Evolutionary conservation across 1,139 yeast genomes (phyloP).

Genomic region (Sugiyamaella grinbergsii): DNA sequence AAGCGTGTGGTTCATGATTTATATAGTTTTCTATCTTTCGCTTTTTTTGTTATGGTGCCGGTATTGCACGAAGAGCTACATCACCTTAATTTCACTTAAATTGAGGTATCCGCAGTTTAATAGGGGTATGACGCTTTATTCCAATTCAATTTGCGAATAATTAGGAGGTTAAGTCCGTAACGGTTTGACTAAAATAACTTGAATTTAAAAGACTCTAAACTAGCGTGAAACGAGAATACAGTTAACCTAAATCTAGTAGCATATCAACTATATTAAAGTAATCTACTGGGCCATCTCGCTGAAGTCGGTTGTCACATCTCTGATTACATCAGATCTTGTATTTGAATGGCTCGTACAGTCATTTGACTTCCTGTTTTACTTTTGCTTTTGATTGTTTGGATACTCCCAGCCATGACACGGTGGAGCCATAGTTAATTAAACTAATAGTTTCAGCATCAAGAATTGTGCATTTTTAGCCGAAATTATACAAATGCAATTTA

Average conservation of each 20-base stretch:
- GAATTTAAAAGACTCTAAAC: not conserved
- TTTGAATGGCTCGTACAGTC: no score
- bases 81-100: constrained; percentile 15
- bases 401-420: not conserved
- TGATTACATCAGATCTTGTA: not conserved
- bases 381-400: no score
- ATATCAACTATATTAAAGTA: no score
- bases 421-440: not conserved
- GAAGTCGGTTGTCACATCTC: no score
- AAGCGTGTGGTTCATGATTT: not conserved
- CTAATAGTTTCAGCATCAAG: not conserved
- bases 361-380: no score
- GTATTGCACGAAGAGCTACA: not conserved
- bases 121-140: not conserved
- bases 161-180: no score
- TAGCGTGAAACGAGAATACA: not conserved
- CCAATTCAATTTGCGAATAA: not conserved
- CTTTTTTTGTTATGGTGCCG: constrained; percentile 7
- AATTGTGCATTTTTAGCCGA: constrained; percentile 2
- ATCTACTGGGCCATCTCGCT: no score
- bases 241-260: not conserved
- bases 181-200: not conserved
- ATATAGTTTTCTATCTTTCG: constrained; percentile 4
- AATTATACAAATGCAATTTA: constrained; percentile 3
- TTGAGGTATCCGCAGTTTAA: not conserved